phyloP scores from a whole-genome alignment of 345 rosid genomes.

The Stellera chamaejasme region DNA sequence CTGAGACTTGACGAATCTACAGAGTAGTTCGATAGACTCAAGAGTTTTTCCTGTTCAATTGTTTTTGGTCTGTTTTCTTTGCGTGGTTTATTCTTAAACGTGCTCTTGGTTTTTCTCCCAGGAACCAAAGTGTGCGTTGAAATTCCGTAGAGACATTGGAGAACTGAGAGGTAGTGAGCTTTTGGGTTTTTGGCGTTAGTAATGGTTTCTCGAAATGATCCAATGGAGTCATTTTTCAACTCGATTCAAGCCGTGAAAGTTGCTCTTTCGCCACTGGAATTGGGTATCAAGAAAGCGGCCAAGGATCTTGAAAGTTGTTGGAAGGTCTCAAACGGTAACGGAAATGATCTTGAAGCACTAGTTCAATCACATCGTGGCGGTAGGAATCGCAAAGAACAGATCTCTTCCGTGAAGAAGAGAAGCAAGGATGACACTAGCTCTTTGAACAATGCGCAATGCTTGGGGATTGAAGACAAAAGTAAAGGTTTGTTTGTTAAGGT shows the following conservation, averaged over 20 bases:
- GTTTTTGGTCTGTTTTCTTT: no score
- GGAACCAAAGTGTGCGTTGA: no score
- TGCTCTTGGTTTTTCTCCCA: no score
- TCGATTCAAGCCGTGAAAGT: slow-evolving; percentile 52
- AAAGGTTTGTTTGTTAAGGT: slow-evolving; percentile 35
- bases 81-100: no score
- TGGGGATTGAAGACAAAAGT: slow-evolving; percentile 35
- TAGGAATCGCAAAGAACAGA: slow-evolving; percentile 18
- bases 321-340: slow-evolving; percentile 26
- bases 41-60: no score
- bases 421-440: slow-evolving; percentile 10
- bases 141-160: no score
- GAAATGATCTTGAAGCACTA: slow-evolving; percentile 14
- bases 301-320: slow-evolving; percentile 51
- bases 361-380: slow-evolving; percentile 19
- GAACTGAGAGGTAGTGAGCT: not conserved
- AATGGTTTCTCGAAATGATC: slow-evolving; percentile 62
- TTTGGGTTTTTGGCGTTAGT: slow-evolving; percentile 7
- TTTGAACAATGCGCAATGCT: slow-evolving; percentile 12
- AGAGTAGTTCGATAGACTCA: no score
- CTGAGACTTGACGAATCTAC: no score
- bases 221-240: slow-evolving; percentile 44
- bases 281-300: slow-evolving; percentile 49
- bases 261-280: slow-evolving; percentile 45
- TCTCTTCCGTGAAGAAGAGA: slow-evolving; percentile 23